Percentiles rank a stretch among this genome's conserved stretches.
Conservation (phyloP, 1,284 basidiomycete genomes). For the Ustilago tritici region DNA sequence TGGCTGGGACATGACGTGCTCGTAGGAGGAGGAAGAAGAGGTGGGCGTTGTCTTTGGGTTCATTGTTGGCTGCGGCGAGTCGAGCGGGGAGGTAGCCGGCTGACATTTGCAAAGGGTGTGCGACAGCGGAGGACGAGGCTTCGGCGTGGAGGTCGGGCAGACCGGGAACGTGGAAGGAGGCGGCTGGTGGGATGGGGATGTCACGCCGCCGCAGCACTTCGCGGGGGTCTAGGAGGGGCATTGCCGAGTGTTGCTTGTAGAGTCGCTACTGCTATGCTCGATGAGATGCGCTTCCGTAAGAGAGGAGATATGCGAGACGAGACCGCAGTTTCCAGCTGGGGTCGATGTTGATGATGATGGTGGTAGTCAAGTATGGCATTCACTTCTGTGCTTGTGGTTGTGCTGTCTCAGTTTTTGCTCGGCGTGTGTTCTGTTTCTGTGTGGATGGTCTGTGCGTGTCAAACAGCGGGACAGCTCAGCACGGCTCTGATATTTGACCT, state of each 20-base stretch:
- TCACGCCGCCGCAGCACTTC: conserved; percentile 41
- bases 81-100: conserved; percentile 65
- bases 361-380: background rate
- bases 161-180: conserved; percentile 51
- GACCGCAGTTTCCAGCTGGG: background rate
- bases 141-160: conserved; percentile 48
- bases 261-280: no score
- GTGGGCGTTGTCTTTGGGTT: conserved; percentile 75
- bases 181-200: conserved; percentile 43
- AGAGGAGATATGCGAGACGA: background rate
- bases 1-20: conserved; percentile 86
- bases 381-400: background rate
- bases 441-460: conserved; percentile 3
- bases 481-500: background rate
- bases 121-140: conserved; percentile 22
- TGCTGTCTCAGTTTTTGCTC: background rate
- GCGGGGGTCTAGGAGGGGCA: conserved; percentile 48
- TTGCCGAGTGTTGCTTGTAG: background rate
- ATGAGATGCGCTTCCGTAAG: background rate
- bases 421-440: background rate
- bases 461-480: background rate
- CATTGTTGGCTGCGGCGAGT: conserved; percentile 9
- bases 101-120: conserved; percentile 54
- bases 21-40: conserved; percentile 91
- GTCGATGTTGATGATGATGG: background rate